Base-by-base conservation (phyloP, 2,329 filamentous ascomycete genomes). In the Cordyceps fumosorosea region DNA sequence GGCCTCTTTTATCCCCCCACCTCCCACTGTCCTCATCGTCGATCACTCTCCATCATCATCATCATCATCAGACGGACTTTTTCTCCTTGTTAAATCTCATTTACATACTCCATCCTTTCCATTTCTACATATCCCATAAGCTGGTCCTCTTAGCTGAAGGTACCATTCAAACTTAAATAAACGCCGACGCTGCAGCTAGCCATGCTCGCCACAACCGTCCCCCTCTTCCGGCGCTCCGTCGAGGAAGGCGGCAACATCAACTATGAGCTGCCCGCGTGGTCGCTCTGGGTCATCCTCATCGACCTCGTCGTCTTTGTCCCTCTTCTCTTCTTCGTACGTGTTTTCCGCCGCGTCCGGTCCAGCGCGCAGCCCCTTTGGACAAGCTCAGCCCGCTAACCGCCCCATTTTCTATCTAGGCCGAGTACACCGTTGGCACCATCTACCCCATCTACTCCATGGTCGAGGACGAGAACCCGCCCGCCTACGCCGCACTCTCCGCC, bases 361-460 rank as follows among this genome's bases (percentile, higher is more conserved):
- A 20, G 1, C 40, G 1, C n/a, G 12, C 24, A 24, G 18, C 12
- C 20, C 14, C 8, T 11, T 11, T 6, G 2, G 26, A 29, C 32
- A 11, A 29, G 1, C 29, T 4, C 10, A 32, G 32, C 8, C 24
- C n/a, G 24, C 57, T 53, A 53, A 60, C 56, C 56, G 42, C 47
- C n/a, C 14, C 20, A 3, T 42, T n/a, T 2, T 24, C 7, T 16
- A 7, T 24, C 7, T 57, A 84, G 81, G 66, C 79, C 64, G 67
- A 71, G 61, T 86, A 86, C 74, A 81, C 81, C 11, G 70, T 85
- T 56, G 70, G 75, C 59, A 72, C 73, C 62, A 69, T 86, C 68
- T 82, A 80, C 69, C 78, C 82, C 51, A 78, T 80, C 60, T 77
- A 85, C 64, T 81, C 83, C 71, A 84, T 84, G 65, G 73, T 85